These are phyloP conservation scores for Fraxinus sp. DNA, from an alignment of 305 asterid genomes.

Conservation along the genomic window DNA sequence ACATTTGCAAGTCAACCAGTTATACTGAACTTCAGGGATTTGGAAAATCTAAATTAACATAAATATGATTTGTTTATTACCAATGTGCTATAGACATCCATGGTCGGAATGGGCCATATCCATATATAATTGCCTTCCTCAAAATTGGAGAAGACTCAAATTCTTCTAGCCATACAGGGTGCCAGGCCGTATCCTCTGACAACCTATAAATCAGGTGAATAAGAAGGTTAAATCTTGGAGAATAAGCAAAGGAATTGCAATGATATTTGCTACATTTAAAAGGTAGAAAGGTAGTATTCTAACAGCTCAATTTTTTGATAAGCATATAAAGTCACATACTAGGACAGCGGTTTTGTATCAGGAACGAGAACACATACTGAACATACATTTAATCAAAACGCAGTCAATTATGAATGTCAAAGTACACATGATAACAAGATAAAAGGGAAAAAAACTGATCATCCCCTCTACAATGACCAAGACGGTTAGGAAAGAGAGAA, in stretches of 20 bases:
- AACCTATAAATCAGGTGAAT: constrained; percentile 51
- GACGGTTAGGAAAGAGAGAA: background rate
- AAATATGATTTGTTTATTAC: constrained; percentile 33
- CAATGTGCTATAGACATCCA: constrained; percentile 95
- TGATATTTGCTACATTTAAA: background rate
- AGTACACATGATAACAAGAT: background rate
- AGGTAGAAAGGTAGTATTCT: background rate
- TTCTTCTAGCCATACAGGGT: constrained; percentile 62
- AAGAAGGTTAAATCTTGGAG: constrained; percentile 8
- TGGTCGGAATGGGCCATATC: constrained; percentile 82
- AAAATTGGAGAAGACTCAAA: constrained; percentile 49
- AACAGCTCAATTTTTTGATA: background rate
- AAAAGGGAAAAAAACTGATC: background rate
- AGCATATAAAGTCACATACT: background rate
- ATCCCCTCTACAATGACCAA: background rate
- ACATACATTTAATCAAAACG: background rate
- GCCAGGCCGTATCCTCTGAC: constrained; percentile 95
- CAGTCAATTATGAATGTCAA: background rate
- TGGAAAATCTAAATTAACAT: background rate
- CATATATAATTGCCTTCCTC: constrained; percentile 73
- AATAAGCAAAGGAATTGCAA: background rate
- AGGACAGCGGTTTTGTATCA: background rate
- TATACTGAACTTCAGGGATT: background rate
- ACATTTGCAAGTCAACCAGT: constrained; percentile 4
- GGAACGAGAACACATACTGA: background rate